Conservation (phyloP, 2,329 filamentous ascomycete species). For the Fusarium continuum region DNA sequence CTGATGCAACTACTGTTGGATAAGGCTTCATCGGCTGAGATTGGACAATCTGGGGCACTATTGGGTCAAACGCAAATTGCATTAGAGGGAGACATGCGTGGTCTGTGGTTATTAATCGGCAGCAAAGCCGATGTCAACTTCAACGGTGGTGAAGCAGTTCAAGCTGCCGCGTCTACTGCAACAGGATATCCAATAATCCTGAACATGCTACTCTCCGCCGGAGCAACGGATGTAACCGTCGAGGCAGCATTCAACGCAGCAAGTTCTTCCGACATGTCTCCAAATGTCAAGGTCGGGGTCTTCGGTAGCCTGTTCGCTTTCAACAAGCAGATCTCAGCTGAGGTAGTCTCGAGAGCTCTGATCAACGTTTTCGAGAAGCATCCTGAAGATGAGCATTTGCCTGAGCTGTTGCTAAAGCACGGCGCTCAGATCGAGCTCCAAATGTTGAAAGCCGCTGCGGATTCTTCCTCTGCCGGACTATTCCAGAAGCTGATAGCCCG, state of each 20-base stretch:
- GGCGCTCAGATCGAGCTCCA: not conserved
- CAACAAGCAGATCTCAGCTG: not conserved
- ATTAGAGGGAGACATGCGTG: not conserved
- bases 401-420: not conserved
- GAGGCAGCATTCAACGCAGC: constrained; percentile 9
- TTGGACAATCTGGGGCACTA: constrained; percentile 11
- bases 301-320: not conserved
- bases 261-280: not conserved
- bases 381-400: not conserved
- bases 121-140: constrained; percentile 18
- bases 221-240: not conserved
- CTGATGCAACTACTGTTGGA: not conserved
- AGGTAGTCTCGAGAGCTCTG: constrained; percentile 1
- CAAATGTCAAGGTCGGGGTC: not conserved
- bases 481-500: not conserved
- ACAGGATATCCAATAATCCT: constrained; percentile 1
- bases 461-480: not conserved
- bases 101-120: not conserved
- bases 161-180: not conserved
- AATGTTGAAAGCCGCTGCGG: not conserved
- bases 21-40: not conserved
- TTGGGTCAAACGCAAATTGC: not conserved
- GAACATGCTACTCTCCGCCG: constrained; percentile 3
- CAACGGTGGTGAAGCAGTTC: not conserved
- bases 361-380: not conserved